Base-by-base conservation (phyloP, 2,329 filamentous ascomycete genomes). In the Emericellopsis atlantica region DNA sequence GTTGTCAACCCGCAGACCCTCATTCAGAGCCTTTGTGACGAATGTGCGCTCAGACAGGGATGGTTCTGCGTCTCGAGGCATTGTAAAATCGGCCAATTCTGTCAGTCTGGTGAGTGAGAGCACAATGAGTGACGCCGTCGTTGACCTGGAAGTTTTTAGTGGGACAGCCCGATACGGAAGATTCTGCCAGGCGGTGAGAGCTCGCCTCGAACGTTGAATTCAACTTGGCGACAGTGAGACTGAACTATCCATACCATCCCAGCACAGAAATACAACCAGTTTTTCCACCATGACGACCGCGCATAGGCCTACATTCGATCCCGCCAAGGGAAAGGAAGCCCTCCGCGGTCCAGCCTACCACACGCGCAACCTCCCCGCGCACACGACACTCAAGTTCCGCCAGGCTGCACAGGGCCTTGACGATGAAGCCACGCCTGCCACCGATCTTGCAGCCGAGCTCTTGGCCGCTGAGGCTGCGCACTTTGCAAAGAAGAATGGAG, bases 261-360 rank as follows among this genome's bases (percentile, higher is more conserved):
- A 36, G 4, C 14, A 40, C 32, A 22, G 10, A 32, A 22, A 37
- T 33, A 18, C 24, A 37, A 12, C 11, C 34, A 42, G 35, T 32
- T 46, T 3, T 32, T 12, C 8, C 50, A 50, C 43, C 32, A 81
- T 82, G 78, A 81, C 78, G 48, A 75, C 70, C 63, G 78, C 78
- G 34, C 78, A 82, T 50, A 84, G 92, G 66, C 92, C 92, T 43
- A 98, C 92, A 0, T 98, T 98, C 58, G 92, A 98, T 60, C 92
- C 92, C 49, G 89, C 90, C 34, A 79, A 82, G 58, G 92, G 92
- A 59, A 95, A 95, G 71, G 92, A 98, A 64, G 87, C 89, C 54
- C 82, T 88, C 45, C 83, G 88, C 54, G 92, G 92, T 37, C 85
- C 87, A 39, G 90, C 88, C 52, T 96, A 95, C 68, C 92, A 98